Evolutionary conservation across 1,139 yeast species (phyloP).

Genomic region (Candida frijolesensis): DNA sequence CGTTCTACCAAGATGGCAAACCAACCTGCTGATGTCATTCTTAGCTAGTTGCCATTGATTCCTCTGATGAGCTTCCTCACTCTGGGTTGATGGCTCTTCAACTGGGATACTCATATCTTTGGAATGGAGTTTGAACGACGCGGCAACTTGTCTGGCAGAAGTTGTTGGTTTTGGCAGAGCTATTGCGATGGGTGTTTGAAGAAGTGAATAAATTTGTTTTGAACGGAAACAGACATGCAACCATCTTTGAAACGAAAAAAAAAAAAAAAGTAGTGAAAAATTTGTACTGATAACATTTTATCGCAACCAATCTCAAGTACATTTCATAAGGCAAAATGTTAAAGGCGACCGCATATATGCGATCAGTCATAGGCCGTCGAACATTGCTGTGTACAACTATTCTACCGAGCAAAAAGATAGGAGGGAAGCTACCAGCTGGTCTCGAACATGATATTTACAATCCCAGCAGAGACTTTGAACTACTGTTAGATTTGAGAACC

Average conservation of each 20-base stretch:
- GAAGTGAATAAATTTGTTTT: not conserved
- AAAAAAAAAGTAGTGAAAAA: not conserved
- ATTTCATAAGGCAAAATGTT: not conserved
- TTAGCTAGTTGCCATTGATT: slow-evolving; percentile 57
- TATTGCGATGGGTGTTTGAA: too few relatives aligned
- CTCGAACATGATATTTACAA: not conserved
- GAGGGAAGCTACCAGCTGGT: slow-evolving; percentile 6
- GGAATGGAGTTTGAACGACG: not conserved
- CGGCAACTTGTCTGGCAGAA: too few relatives aligned
- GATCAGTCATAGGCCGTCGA: not conserved
- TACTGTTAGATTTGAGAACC: too few relatives aligned
- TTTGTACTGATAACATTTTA: not conserved
- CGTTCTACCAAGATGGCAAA: slow-evolving; percentile 46
- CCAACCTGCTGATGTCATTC: slow-evolving; percentile 46
- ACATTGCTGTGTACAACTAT: not conserved
- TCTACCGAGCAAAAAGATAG: not conserved
- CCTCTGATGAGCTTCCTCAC: slow-evolving; percentile 36
- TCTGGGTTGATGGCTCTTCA: not conserved
- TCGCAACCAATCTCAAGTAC: not conserved
- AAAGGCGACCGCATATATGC: not conserved
- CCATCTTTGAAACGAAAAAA: too few relatives aligned
- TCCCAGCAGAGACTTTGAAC: too few relatives aligned
- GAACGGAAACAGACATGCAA: too few relatives aligned
- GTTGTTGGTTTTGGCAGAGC: too few relatives aligned
- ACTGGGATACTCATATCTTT: not conserved